Evolutionary conservation across 306 rosid genomes (phyloP), one percentile per base, ranked within the genome.

Genomic region (Cucumis melo): DNA sequence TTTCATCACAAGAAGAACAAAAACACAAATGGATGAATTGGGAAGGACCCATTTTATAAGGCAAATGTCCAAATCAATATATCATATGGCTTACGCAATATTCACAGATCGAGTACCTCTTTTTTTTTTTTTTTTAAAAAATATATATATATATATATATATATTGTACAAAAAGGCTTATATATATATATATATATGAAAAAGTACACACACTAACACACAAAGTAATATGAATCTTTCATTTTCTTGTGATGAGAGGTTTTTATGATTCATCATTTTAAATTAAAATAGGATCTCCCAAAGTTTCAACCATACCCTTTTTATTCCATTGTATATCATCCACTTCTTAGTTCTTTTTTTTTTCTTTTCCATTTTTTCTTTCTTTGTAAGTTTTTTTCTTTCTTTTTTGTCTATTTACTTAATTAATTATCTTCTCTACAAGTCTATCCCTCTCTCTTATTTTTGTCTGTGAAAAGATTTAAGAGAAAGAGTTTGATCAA

Each of bases 51-150:
- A 66, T 66, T 66, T 10, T 39, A 9, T 7, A 66, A 38, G 46
- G 13, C 53, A 66, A 66, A 66, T 66, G 73, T 66, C 73, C 51
- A 66, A 39, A 66, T 66, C 73, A 13, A 66, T 66, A 38, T 65
- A n/a, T 65, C 51, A 38, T 65, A 64, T 36, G 48, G 50, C 72
- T 64, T 64, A 64, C 72, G 72, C 70, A 32, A 62, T 15, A 32
- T 13, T 62, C 70, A 62, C 41, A 62, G 21, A 27, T 27, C 29
- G 29, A 62, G 70, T 34, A 62, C 70, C 70, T 53, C 56, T 51
- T 48, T 4, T 14, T 48, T 48, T 48, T 2, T 13, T 48, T 2
- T 14, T 48, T 0, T 5, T 50, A 0, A 13, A 2, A 16, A 5
- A 15, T 16, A 51, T 50, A 50, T 50, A 50, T 46, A 46, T 46